A percentile compares a stretch with the other conserved stretches of the same genome.
phyloP scores from a whole-genome alignment of 495 filamentous ascomycete genomes.

The Massariosphaeria phaeospora region DNA sequence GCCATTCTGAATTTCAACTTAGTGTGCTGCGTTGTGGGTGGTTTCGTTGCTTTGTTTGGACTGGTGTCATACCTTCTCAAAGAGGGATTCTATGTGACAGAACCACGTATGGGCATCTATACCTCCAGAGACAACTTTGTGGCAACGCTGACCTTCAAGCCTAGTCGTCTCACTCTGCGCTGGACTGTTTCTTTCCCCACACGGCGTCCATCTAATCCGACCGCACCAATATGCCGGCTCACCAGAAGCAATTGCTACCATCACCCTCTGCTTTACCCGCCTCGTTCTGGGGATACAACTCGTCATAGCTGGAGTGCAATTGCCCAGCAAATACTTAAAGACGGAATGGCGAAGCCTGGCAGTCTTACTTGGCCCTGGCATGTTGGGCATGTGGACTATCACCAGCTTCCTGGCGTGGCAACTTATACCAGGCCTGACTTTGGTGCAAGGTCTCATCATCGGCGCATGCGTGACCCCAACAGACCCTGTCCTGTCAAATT shows the following conservation, averaged over 20 bases:
- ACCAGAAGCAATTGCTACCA: slow-evolving; percentile 52
- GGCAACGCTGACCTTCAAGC: not conserved
- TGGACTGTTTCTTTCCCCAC: slow-evolving; percentile 71
- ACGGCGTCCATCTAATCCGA: slow-evolving; percentile 69
- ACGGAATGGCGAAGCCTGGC: slow-evolving; percentile 75
- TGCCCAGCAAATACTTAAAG: slow-evolving; percentile 79
- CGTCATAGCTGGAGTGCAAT: slow-evolving; percentile 81
- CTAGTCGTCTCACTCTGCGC: slow-evolving; percentile 81
- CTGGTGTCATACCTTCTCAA: slow-evolving; percentile 86
- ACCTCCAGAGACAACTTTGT: not conserved
- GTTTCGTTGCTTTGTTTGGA: slow-evolving; percentile 85
- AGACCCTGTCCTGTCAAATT: slow-evolving; percentile 83
- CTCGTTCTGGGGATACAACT: slow-evolving; percentile 89
- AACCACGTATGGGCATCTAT: slow-evolving; percentile 61
- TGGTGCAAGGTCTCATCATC: slow-evolving; percentile 72
- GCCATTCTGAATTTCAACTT: too few relatives aligned
- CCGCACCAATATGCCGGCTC: slow-evolving; percentile 72
- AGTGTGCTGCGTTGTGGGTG: slow-evolving; percentile 72
- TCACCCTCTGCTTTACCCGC: slow-evolving; percentile 78
- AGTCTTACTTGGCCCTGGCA: slow-evolving; percentile 76
- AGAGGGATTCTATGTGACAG: slow-evolving; percentile 85
- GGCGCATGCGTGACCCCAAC: slow-evolving; percentile 87
- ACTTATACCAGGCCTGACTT: slow-evolving; percentile 64
- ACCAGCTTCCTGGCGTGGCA: slow-evolving; percentile 75
- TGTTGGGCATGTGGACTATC: slow-evolving; percentile 83